phyloP scores from a whole-genome alignment of 2,329 filamentous ascomycete species.

The Fusarium tuaranense region DNA sequence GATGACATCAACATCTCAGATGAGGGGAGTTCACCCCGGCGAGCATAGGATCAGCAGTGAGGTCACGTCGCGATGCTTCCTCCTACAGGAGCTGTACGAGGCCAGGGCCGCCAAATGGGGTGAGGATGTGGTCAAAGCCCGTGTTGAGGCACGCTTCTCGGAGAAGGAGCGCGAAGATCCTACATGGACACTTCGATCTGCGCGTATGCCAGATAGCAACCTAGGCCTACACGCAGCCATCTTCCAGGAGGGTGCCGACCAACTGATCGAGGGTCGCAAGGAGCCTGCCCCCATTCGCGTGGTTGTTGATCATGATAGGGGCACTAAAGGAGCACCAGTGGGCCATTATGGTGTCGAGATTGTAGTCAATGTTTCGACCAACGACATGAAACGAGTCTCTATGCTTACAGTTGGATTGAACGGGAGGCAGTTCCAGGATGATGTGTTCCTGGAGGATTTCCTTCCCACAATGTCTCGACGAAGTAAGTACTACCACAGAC shows the following conservation, averaged over 20 bases:
- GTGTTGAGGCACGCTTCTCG: constrained; percentile 85
- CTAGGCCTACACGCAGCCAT: constrained; percentile 74
- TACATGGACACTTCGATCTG: constrained; percentile 82
- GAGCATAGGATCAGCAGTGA: constrained; percentile 56
- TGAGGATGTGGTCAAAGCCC: constrained; percentile 89
- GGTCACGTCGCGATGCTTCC: constrained; percentile 74
- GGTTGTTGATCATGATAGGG: constrained; percentile 77
- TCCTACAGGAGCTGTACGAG: constrained; percentile 81
- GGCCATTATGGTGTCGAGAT: constrained; percentile 79
- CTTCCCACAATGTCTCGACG: constrained; percentile 79
- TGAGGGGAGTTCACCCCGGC: constrained; percentile 66
- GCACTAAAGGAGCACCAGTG: constrained; percentile 73
- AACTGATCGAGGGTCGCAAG: constrained; percentile 72
- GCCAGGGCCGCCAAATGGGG: constrained; percentile 80
- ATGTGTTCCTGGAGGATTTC: constrained; percentile 78
- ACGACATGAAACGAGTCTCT: constrained; percentile 62
- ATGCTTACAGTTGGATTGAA: constrained; percentile 72
- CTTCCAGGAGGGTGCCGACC: constrained; percentile 75
- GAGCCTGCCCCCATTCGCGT: constrained; percentile 78
- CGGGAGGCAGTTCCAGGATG: constrained; percentile 79
- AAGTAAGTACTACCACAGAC: constrained; percentile 61
- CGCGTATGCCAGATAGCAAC: constrained; percentile 70
- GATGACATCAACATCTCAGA: constrained; percentile 73
- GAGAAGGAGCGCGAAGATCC: constrained; percentile 85
- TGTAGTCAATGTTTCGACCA: constrained; percentile 70